phyloP scores from a whole-genome alignment of 495 filamentous ascomycete species.

The Hyaloscypha finlandica region DNA sequence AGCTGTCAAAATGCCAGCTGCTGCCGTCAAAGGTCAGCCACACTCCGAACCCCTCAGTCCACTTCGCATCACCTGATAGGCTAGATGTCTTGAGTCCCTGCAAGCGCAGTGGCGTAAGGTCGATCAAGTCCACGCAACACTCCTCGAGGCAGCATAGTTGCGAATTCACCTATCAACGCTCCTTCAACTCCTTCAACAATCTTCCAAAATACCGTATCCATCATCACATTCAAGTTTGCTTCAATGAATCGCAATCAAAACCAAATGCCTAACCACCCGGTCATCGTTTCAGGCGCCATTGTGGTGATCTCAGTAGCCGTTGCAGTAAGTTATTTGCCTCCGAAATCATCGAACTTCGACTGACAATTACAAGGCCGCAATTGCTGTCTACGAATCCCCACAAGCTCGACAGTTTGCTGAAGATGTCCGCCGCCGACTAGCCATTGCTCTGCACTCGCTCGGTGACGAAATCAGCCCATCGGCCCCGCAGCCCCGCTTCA shows the following conservation, averaged over 20 bases:
- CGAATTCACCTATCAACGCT: not conserved
- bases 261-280: slow-evolving; percentile 48
- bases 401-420: slow-evolving; percentile 77
- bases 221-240: slow-evolving; percentile 11
- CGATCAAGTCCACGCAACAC: slow-evolving; percentile 3
- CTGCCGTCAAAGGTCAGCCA: slow-evolving; percentile 31
- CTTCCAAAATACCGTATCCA: not conserved
- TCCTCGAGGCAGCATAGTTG: slow-evolving; percentile 21
- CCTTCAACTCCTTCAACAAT: not conserved
- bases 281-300: slow-evolving; percentile 65
- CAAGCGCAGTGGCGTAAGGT: slow-evolving; percentile 10
- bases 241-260: slow-evolving; percentile 11
- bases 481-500: slow-evolving; percentile 48
- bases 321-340: slow-evolving; percentile 46
- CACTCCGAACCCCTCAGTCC: not conserved
- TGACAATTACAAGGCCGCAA: slow-evolving; percentile 49
- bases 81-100: slow-evolving; percentile 2
- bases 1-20: slow-evolving; percentile 28
- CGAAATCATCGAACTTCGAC: not conserved
- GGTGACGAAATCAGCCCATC: slow-evolving; percentile 72
- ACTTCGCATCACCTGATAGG: slow-evolving; percentile 16
- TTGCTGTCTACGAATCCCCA: slow-evolving; percentile 83
- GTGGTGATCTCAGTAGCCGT: slow-evolving; percentile 74
- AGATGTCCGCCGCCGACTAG: slow-evolving; percentile 75
- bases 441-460: slow-evolving; percentile 72